Evolutionary conservation across 108 stramenopile genomes (phyloP).

Genomic region (Fragilariopsis cylindrus): DNA sequence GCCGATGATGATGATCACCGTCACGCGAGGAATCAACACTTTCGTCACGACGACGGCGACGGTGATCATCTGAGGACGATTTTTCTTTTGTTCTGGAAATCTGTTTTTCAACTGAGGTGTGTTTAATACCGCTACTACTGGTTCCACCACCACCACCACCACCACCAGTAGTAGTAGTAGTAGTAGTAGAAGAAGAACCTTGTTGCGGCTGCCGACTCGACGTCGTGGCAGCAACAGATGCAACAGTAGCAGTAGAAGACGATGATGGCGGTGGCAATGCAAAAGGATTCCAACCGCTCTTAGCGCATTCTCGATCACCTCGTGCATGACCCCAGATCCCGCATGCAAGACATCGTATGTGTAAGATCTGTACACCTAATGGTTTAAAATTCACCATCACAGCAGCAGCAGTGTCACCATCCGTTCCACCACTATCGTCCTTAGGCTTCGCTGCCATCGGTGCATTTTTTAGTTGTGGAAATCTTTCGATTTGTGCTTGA

Average conservation of each 20-base stretch:
- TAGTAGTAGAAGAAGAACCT: too few relatives aligned
- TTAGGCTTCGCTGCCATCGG: slow-evolving; percentile 55
- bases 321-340: slow-evolving; percentile 81
- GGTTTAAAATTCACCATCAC: slow-evolving; percentile 77
- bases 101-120: not conserved
- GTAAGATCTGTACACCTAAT: slow-evolving; percentile 71
- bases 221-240: slow-evolving; percentile 13
- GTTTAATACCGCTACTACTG: too few relatives aligned
- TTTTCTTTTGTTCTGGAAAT: not conserved
- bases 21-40: not conserved
- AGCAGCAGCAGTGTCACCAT: not conserved
- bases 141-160: too few relatives aligned
- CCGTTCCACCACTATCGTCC: not conserved
- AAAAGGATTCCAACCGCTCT: slow-evolving; percentile 87
- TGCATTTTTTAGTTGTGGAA: slow-evolving; percentile 80
- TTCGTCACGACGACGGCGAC: not conserved
- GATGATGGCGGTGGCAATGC: slow-evolving; percentile 3
- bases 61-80: not conserved
- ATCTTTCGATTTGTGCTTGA: slow-evolving; percentile 75
- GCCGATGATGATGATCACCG: not conserved
- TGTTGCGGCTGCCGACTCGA: too few relatives aligned
- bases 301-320: slow-evolving; percentile 78
- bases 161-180: too few relatives aligned
- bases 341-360: slow-evolving; percentile 79
- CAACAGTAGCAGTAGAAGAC: not conserved